Conservation (phyloP, 331 rosid species). For the Dryas integrifolia region DNA sequence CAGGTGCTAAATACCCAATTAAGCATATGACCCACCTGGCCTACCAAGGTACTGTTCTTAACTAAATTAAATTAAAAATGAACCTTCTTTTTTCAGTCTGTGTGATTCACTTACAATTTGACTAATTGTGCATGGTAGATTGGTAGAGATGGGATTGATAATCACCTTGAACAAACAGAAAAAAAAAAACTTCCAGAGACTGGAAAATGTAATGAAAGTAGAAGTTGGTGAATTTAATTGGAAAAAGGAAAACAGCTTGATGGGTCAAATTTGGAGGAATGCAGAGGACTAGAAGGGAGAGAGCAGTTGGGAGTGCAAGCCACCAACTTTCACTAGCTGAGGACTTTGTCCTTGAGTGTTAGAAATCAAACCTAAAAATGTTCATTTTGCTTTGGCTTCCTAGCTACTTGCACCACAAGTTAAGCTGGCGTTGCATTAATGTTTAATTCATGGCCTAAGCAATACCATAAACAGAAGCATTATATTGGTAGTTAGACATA, state of each 20-base stretch:
- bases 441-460: not conserved
- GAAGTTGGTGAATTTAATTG: conserved; percentile 29
- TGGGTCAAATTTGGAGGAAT: not conserved
- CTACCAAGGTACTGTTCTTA: not conserved
- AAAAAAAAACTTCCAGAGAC: not conserved
- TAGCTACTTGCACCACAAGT: conserved; percentile 25
- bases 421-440: not conserved
- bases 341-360: not conserved
- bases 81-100: not conserved
- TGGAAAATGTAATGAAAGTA: conserved; percentile 8
- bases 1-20: not conserved
- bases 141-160: not conserved
- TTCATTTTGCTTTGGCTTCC: not conserved
- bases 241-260: conserved; percentile 6
- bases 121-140: not conserved
- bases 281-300: conserved; percentile 23
- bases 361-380: conserved; percentile 34
- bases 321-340: conserved; percentile 33
- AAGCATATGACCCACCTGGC: not conserved
- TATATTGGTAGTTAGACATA: not conserved
- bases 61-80: not conserved
- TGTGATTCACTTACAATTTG: not conserved
- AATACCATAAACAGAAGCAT: not conserved
- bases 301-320: conserved; percentile 35
- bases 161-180: conserved; percentile 13